These are phyloP conservation scores for Chenopodium album DNA, from an alignment of 148 eudicot genomes.

Conservation along the genomic window DNA sequence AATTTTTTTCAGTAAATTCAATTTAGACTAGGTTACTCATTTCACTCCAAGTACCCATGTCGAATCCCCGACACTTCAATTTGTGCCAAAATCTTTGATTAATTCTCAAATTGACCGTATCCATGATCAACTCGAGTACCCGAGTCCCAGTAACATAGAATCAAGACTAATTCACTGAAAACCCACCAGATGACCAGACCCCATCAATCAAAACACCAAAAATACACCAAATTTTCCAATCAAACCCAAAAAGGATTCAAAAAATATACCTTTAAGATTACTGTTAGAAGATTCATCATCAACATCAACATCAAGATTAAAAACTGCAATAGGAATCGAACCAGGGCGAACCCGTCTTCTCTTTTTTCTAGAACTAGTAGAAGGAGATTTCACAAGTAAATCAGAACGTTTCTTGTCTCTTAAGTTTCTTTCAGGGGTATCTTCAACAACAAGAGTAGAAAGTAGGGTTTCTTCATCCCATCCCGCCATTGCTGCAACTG, in stretches of 20 bases:
- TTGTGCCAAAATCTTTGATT: no score
- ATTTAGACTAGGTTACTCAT: not conserved
- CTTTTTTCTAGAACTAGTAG: constrained; percentile 73
- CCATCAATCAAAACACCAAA: not conserved
- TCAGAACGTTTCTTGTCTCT: constrained; percentile 54
- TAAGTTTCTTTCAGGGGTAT: constrained; percentile 59
- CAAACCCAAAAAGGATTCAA: not conserved
- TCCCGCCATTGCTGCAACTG: constrained; percentile 88
- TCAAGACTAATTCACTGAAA: not conserved
- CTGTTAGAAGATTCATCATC: constrained; percentile 32
- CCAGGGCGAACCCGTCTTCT: constrained; percentile 56
- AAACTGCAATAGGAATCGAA: constrained; percentile 43
- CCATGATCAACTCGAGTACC: no score
- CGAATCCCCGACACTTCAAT: no score
- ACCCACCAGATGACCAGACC: not conserved
- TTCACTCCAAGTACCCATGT: no score
- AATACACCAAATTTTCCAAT: not conserved
- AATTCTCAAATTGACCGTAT: no score
- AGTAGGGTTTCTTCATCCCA: constrained; percentile 86
- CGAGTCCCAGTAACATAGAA: not conserved
- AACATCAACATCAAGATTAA: constrained; percentile 69
- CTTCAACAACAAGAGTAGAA: constrained; percentile 70
- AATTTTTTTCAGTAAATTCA: no score
- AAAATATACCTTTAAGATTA: constrained; percentile 22
- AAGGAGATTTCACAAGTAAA: constrained; percentile 50